These are phyloP conservation scores for Suillus americanus DNA, from an alignment of 768 basidiomycete genomes.

Conservation along the genomic window DNA sequence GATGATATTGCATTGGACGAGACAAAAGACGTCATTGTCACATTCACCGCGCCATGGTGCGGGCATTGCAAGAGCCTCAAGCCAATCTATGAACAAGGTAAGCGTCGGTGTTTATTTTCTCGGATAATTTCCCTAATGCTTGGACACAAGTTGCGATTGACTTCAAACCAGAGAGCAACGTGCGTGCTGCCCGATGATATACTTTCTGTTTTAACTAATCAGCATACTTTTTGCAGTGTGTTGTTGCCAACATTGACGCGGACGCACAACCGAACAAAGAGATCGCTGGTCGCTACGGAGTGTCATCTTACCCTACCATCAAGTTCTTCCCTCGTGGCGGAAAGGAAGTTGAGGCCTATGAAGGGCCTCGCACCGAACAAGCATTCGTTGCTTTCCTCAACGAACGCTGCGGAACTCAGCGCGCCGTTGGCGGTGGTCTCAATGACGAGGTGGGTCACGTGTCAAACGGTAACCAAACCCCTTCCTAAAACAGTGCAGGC, in stretches of 20 bases:
- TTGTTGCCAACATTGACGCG: slow-evolving; percentile 90
- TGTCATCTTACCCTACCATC: slow-evolving; percentile 88
- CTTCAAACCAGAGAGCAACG: slow-evolving; percentile 77
- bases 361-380: slow-evolving; percentile 66
- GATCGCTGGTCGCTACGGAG: slow-evolving; percentile 67
- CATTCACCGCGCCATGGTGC: slow-evolving; percentile 86
- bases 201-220: neutral
- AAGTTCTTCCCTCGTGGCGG: slow-evolving; percentile 86
- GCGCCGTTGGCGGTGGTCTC: slow-evolving; percentile 80
- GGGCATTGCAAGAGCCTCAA: slow-evolving; percentile 95
- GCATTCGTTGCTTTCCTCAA: slow-evolving; percentile 82
- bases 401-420: slow-evolving; percentile 82
- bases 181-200: slow-evolving; percentile 33
- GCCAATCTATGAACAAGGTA: slow-evolving; percentile 81
- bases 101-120: neutral
- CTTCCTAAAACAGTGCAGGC: slow-evolving; percentile 48
- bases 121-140: slow-evolving; percentile 2
- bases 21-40: slow-evolving; percentile 80
- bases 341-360: slow-evolving; percentile 66
- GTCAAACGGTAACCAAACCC: neutral
- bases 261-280: slow-evolving; percentile 80
- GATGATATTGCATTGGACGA: slow-evolving; percentile 69
- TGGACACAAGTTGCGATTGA: slow-evolving; percentile 61
- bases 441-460: slow-evolving; percentile 54
- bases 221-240: slow-evolving; percentile 50